phyloP scores from a whole-genome alignment of 352 stramenopile species.

The Phytopythium aichiense region DNA sequence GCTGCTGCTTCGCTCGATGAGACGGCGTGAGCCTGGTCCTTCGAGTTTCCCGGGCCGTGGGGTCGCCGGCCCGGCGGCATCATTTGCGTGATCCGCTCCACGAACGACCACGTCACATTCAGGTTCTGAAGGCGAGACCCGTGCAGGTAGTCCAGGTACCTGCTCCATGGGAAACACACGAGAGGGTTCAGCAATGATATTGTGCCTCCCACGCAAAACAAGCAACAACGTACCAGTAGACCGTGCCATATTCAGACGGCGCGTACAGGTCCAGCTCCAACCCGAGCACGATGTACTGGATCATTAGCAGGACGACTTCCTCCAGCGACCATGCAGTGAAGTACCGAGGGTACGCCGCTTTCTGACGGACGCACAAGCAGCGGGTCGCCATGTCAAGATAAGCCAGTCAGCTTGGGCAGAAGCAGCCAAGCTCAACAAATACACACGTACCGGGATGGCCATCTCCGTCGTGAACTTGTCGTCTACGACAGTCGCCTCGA shows the following conservation, averaged over 20 bases:
- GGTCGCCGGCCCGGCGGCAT: constrained; percentile 21
- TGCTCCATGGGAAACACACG: constrained; percentile 7
- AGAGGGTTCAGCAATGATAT: neutral
- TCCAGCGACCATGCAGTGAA: constrained; percentile 84
- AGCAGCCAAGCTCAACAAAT: neutral
- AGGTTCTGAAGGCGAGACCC: constrained; percentile 82
- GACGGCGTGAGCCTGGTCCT: constrained; percentile 9
- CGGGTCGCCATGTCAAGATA: neutral
- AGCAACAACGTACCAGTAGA: constrained; percentile 62
- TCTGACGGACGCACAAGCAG: constrained; percentile 21
- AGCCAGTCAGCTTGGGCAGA: neutral
- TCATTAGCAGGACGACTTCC: constrained; percentile 67
- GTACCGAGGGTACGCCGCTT: constrained; percentile 72
- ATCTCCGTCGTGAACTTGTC: constrained; percentile 83
- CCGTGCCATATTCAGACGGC: constrained; percentile 59
- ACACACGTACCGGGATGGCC: constrained; percentile 60
- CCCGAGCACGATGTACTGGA: constrained; percentile 72
- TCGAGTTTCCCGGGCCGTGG: constrained; percentile 7
- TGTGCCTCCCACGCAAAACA: neutral
- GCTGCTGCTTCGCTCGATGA: neutral
- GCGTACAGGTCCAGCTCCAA: constrained; percentile 78
- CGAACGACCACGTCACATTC: constrained; percentile 73
- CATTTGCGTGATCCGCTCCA: constrained; percentile 81
- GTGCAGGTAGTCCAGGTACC: constrained; percentile 84
- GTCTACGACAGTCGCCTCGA: constrained; percentile 66